Evolutionary conservation across 306 rosid genomes (phyloP).

Genomic region (Casuarina cunninghamiana): DNA sequence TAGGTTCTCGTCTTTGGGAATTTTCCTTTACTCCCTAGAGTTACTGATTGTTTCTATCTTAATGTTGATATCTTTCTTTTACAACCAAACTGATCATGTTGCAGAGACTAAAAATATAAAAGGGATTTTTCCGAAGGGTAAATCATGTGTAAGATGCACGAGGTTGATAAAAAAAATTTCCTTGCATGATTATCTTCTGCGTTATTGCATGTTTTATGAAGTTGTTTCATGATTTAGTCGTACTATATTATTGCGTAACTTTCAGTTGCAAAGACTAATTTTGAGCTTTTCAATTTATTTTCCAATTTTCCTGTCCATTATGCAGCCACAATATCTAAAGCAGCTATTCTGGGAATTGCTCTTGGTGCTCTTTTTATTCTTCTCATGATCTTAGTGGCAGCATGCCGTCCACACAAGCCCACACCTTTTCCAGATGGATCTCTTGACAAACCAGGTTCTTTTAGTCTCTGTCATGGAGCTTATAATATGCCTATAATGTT

Average conservation of each 20-base stretch:
- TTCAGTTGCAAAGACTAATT: background rate
- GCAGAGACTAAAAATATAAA: background rate
- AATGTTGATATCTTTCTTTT: background rate
- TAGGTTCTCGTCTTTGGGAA: background rate
- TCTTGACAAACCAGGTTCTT: constrained; percentile 83
- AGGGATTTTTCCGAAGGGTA: background rate
- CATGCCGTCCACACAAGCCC: constrained; percentile 76
- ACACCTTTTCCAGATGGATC: constrained; percentile 75
- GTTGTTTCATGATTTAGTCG: constrained; percentile 4
- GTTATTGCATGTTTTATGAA: background rate
- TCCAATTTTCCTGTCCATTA: background rate
- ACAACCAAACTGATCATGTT: background rate
- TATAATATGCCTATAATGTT: background rate
- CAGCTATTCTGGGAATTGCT: constrained; percentile 90
- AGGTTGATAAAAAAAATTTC: background rate
- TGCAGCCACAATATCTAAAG: constrained; percentile 82
- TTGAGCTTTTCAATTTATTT: background rate
- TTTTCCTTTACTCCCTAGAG: background rate
- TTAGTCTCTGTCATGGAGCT: background rate
- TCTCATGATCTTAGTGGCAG: constrained; percentile 84
- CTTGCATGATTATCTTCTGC: background rate
- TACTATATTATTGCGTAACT: background rate
- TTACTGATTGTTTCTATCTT: background rate
- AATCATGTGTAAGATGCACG: background rate
- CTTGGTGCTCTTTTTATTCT: constrained; percentile 94